Base-by-base conservation (phyloP, 1,139 yeast species). In the Meyerozyma smithsonii region DNA sequence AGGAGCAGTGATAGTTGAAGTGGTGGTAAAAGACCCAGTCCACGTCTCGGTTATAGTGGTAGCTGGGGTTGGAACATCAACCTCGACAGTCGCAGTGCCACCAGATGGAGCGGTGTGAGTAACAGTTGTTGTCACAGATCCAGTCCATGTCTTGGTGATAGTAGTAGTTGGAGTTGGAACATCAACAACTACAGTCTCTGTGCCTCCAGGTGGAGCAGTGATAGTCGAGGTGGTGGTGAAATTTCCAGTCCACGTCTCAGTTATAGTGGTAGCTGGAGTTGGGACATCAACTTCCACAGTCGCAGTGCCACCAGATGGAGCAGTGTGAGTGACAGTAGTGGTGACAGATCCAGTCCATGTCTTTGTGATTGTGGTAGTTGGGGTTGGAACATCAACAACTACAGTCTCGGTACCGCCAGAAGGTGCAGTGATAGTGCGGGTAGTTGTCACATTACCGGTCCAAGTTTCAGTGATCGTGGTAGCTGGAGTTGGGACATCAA, bases 351-450 rank as follows among this genome's bases (percentile, higher is more conserved):
- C 14, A 8, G 34, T 28, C 32, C 32, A 28, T 3, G 40, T 36
- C 4, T 39, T 8, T 1, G 44, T 45, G 15, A 36, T 11, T 3
- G 37, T 38, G 8, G 18, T 18, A 0, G 50, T 32, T 8, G 42
- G 40, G 18, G 34, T 15, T n/a, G 48, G 49, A 17, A 39, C 42
- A 4, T 42, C 48, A 1, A 46, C 37, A 16, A 42, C 26, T 2
- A 46, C 44, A 10, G 50, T 42, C 17, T 36, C 44, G 8, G 48
- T 44, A 2, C 44, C 45, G 10, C 36, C 39, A 18, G 42, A 7
- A 6, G 30, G 12, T 19, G 17, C 35, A 6, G 35, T 17, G 24
- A 4, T 5, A 8, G 35, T 16, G 11, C 7, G 5, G 24, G 35
- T 32, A 5, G 11, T 19, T 4, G 35, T 32, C n/a, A 16, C 35